Conservation (phyloP, 495 filamentous ascomycete species). For the Aspergillus bertholletiae region DNA sequence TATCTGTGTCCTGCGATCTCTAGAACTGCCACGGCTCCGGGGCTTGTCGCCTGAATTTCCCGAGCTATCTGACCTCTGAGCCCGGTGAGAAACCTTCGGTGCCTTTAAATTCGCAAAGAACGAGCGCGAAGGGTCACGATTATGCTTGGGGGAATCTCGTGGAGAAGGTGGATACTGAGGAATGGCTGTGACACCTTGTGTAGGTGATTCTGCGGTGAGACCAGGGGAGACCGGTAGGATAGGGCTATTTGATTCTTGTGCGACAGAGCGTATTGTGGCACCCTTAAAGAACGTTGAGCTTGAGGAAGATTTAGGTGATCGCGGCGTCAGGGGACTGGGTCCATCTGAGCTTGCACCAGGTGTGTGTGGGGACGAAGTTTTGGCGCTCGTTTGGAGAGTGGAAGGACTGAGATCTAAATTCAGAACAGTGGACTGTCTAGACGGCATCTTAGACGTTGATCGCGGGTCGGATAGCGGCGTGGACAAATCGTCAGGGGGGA, state of each 20-base stretch:
- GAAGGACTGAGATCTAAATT: conserved; percentile 43
- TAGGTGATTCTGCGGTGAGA: conserved; percentile 27
- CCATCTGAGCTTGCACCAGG: conserved; percentile 38
- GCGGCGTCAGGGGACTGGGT: conserved; percentile 41
- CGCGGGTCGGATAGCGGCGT: conserved; percentile 10
- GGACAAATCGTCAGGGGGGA: conserved; percentile 2
- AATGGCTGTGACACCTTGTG: conserved; percentile 51
- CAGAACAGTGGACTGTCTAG: conserved; percentile 37
- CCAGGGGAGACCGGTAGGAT: conserved; percentile 30
- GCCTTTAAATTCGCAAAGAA: conserved; percentile 57
- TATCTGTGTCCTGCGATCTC: conserved; percentile 35
- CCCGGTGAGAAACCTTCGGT: conserved; percentile 48
- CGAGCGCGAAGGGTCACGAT: conserved; percentile 51
- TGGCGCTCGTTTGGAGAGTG: conserved; percentile 30
- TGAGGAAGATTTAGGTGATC: conserved; percentile 40
- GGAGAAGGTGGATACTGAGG: conserved; percentile 52
- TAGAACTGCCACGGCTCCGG: conserved; percentile 42
- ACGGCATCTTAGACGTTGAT: conserved; percentile 37
- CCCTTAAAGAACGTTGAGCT: conserved; percentile 41
- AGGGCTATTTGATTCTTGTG: conserved; percentile 35
- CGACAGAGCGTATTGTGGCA: conserved; percentile 43
- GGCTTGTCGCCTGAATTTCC: conserved; percentile 35
- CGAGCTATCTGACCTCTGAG: conserved; percentile 40
- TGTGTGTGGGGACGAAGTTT: conserved; percentile 33
- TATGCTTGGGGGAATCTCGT: conserved; percentile 43